phyloP scores from a whole-genome alignment of 2,329 filamentous ascomycete species.

The Fusarium pseudograminearum region DNA sequence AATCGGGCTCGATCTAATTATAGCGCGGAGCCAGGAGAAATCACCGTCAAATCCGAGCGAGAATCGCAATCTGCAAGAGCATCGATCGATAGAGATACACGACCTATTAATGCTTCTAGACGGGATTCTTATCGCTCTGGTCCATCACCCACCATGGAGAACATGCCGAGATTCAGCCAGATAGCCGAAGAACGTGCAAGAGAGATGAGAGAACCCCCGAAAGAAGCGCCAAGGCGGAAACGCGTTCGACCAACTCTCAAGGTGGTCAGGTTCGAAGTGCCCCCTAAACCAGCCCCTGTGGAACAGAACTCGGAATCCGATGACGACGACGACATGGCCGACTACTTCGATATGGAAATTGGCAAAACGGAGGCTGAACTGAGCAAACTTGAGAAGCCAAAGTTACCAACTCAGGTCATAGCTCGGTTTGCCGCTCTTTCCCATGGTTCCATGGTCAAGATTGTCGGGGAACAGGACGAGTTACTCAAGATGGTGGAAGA shows the following conservation, averaged over 20 bases:
- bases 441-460: slow-evolving; percentile 61
- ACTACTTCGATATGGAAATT: slow-evolving; percentile 67
- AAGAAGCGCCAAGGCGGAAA: slow-evolving; percentile 39
- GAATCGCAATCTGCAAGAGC: slow-evolving; percentile 53
- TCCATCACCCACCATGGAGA: slow-evolving; percentile 45
- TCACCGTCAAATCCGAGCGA: slow-evolving; percentile 56
- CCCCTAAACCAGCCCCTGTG: slow-evolving; percentile 51
- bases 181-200: slow-evolving; percentile 21
- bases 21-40: slow-evolving; percentile 63
- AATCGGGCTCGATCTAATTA: slow-evolving; percentile 55
- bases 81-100: slow-evolving; percentile 44
- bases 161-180: slow-evolving; percentile 30
- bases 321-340: slow-evolving; percentile 70
- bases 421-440: slow-evolving; percentile 61
- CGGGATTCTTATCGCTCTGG: slow-evolving; percentile 35
- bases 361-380: slow-evolving; percentile 63
- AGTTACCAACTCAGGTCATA: slow-evolving; percentile 56
- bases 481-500: slow-evolving; percentile 59
- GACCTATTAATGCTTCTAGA: slow-evolving; percentile 27
- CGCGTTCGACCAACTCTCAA: slow-evolving; percentile 50
- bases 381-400: slow-evolving; percentile 59
- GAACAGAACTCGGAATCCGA: slow-evolving; percentile 62
- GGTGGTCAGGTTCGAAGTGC: slow-evolving; percentile 56
- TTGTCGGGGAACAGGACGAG: slow-evolving; percentile 60
- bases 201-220: slow-evolving; percentile 23